phyloP scores from a whole-genome alignment of 2,329 filamentous ascomycete species.

The Cercospora sp. region DNA sequence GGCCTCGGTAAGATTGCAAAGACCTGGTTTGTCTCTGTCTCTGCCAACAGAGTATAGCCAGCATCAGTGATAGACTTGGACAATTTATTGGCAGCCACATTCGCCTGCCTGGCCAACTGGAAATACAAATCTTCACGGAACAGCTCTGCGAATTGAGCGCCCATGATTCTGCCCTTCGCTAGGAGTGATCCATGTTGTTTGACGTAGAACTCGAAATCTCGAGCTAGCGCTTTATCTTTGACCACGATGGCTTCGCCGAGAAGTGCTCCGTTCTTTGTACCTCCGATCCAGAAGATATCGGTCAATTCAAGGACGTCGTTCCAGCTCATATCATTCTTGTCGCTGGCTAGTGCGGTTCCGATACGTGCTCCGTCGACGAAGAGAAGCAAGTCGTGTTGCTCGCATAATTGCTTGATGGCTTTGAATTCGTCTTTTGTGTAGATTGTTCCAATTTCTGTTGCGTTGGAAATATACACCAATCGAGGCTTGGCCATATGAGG shows the following conservation, averaged over 20 bases:
- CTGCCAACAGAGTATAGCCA: conserved; percentile 5
- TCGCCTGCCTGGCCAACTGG: background rate
- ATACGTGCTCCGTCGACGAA: conserved; percentile 9
- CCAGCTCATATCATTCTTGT: conserved; percentile 12
- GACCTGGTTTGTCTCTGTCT: conserved; percentile 12
- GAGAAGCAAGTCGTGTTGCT: conserved; percentile 1
- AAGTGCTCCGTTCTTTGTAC: conserved; percentile 10
- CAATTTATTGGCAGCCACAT: conserved; percentile 2
- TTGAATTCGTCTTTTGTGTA: conserved; percentile 5
- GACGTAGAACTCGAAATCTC: conserved; percentile 12
- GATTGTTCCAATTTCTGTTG: conserved; percentile 9
- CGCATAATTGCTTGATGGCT: conserved; percentile 9
- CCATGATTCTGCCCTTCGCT: conserved; percentile 12
- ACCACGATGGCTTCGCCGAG: conserved; percentile 11
- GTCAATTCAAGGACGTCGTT: conserved; percentile 13
- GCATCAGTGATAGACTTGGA: conserved; percentile 7
- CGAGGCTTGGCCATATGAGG: conserved; percentile 14
- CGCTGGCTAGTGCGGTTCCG: background rate
- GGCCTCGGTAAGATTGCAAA: conserved; percentile 7
- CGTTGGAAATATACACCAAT: conserved; percentile 12
- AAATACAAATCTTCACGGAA: conserved; percentile 7
- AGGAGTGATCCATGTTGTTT: conserved; percentile 7
- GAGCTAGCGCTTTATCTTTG: background rate
- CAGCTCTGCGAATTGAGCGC: conserved; percentile 7
- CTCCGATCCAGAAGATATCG: conserved; percentile 13